phyloP scores from a whole-genome alignment of 768 basidiomycete genomes.

The Hygrophoropsis aurantiaca region DNA sequence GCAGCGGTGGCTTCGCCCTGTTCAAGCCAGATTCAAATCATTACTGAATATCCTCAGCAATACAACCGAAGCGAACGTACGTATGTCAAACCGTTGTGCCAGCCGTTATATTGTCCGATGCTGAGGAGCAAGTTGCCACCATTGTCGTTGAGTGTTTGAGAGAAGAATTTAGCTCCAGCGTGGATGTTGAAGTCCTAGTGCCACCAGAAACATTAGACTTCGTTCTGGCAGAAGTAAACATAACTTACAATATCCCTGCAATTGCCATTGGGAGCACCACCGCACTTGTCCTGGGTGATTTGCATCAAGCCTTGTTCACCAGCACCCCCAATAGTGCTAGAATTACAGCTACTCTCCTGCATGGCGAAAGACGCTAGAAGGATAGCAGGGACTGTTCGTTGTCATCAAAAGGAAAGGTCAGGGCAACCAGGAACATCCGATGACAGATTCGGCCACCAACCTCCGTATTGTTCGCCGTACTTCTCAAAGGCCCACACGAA shows the following conservation, averaged over 20 bases:
- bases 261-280: conserved; percentile 44
- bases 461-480: conserved; percentile 45
- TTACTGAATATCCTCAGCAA: not conserved
- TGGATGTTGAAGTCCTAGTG: conserved; percentile 70
- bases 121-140: conserved; percentile 54
- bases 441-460: conserved; percentile 28
- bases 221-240: not conserved
- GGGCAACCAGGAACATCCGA: not conserved
- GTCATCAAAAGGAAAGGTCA: not conserved
- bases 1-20: conserved; percentile 61
- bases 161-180: conserved; percentile 64
- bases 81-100: conserved; percentile 56
- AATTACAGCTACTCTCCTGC: conserved; percentile 82
- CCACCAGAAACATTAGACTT: not conserved
- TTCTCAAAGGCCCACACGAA: conserved; percentile 58
- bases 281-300: conserved; percentile 76
- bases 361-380: conserved; percentile 84
- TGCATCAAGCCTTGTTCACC: conserved; percentile 91
- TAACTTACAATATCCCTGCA: conserved; percentile 39
- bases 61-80: conserved; percentile 40
- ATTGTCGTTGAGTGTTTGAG: conserved; percentile 44
- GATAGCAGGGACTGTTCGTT: conserved; percentile 67
- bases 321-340: conserved; percentile 62
- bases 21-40: conserved; percentile 4
- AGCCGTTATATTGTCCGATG: conserved; percentile 79